Evolutionary conservation across 345 rosid genomes (phyloP), one percentile per base, ranked within the genome.

Genomic region (Turnera subulata): DNA sequence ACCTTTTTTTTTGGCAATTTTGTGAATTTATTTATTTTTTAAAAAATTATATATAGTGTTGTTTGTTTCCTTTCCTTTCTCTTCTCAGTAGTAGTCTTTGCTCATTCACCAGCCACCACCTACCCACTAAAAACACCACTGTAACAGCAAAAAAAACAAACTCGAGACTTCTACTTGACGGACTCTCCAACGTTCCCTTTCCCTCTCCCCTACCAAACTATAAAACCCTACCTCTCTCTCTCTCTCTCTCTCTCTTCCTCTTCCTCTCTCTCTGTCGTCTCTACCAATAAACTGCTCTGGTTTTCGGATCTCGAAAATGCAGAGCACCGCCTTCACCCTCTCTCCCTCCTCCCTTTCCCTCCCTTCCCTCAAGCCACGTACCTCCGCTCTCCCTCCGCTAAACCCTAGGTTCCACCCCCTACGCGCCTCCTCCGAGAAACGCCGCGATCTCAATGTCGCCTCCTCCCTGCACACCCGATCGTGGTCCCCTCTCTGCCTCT

Each of bases 391-490:
- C 21, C 35, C 32, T 24, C 13, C 17, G 0, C 32, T 4, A n/a
- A 29, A 29, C 32, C 12, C 50, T 49, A 59, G 80, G 12, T 73
- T 56, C 56, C 66, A 68, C 50, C 73, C 78, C 15, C 24, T 78
- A 13, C 78, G 77, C 10, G 77, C 79, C 53, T 53, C 74, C 21
- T 50, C 78, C 32, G 45, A 77, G 21, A 59, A 58, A n/a, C 63
- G 53, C 0, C 61, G 45, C 46, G 78, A 73, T 59, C 85, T 66
- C 62, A 52, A 51, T 4, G 33, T 57, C 17, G 22, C 44, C 42
- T 59, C 78, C 20, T 61, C 82, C 50, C 78, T 85, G 29, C 84
- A 77, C 39, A 78, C n/a, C n/a, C n/a, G 96, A 61, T 80, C 91
- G 17, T 88, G 96, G 96, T 59, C 78, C 50, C 61, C 50, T 62